Base-by-base conservation (phyloP, 2,329 filamentous ascomycete species). In the Rhynchosporium secalis region DNA sequence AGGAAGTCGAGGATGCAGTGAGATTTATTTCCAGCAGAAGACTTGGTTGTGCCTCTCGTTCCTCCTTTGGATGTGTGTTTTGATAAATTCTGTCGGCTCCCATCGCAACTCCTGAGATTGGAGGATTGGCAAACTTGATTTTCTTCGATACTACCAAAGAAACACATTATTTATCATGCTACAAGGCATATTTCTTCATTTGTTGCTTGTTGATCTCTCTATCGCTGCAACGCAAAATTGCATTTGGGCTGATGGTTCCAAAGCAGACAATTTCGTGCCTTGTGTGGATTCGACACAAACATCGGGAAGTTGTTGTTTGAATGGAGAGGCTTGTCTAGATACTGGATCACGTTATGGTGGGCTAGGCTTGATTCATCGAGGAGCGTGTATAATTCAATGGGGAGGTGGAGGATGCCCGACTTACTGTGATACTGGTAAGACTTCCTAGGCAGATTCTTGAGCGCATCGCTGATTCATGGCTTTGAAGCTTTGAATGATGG, bases 381-480 rank as follows among this genome's bases (percentile, higher is more conserved):
- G 61, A 3, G 56, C 56, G 9, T 63, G 61, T 45, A 56, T 63
- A 33, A 60, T 60, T 60, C 26, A 51, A 20, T 63, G 61, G 61
- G 56, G 61, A 26, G 61, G 61, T 31, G n/a, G 45, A 12, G 56
- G 56, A 31, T 63, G 56, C 52, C 29, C 46, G 12, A 63, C 61
- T 20, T 60, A 60, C 56, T 63, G 61, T 36, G 61, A 63, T 46
- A 49, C 59, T 28, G 46, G 61, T 60, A 47, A 60, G 61, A 47
- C n/a, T 15, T 31, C 13, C 29, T 4, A 43, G 41, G 15, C 9
- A 5, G 7, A 43, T 4, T 43, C 12, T 3, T 15, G 41, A 13
- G 15, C 3, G 4, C 4, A 43, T 15, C 12, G 12, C 41, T 43
- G 20, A 43, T 7, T n/a, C 8, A 4, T 4, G 4, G 13, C 4